Conservation (phyloP, 2,329 filamentous ascomycete species). For the Tolypocladium sp. region DNA sequence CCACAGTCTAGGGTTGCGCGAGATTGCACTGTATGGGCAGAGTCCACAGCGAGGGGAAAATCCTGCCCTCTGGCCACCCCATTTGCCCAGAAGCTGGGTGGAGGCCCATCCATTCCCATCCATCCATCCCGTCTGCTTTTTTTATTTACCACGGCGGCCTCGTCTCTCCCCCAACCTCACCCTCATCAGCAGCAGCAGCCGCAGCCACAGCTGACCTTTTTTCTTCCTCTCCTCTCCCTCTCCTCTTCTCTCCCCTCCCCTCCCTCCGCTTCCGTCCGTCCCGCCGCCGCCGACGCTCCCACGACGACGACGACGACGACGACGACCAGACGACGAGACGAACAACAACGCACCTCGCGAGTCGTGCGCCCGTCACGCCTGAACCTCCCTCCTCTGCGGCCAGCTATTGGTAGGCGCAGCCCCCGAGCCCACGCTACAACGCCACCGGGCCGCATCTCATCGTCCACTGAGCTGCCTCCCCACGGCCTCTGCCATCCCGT, state of each 20-base stretch:
- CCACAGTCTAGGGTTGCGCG: neutral
- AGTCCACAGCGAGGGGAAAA: neutral
- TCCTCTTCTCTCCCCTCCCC: slow-evolving; percentile 6
- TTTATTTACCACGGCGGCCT: neutral
- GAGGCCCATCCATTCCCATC: slow-evolving; percentile 1
- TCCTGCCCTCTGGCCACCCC: slow-evolving; percentile 1
- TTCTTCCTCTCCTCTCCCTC: slow-evolving; percentile 7
- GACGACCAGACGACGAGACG: neutral
- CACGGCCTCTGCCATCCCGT: neutral
- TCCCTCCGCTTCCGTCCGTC: slow-evolving; percentile 5
- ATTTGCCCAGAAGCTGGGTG: neutral
- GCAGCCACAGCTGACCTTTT: neutral
- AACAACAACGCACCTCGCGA: neutral
- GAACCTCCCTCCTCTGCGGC: slow-evolving; percentile 1
- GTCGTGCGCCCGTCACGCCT: slow-evolving; percentile 6
- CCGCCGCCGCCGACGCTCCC: neutral
- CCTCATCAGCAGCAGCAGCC: slow-evolving; percentile 1
- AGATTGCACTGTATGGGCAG: neutral
- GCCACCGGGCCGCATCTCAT: slow-evolving; percentile 3
- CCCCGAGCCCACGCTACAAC: slow-evolving; percentile 6
- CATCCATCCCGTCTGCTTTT: slow-evolving; percentile 1
- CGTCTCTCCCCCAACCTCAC: slow-evolving; percentile 3
- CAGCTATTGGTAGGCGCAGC: slow-evolving; percentile 8
- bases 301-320: neutral
- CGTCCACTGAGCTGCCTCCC: slow-evolving; percentile 1